These are phyloP conservation scores for Colletotrichum abscissum DNA, from an alignment of 2,329 filamentous ascomycete genomes.

Conservation along the genomic window DNA sequence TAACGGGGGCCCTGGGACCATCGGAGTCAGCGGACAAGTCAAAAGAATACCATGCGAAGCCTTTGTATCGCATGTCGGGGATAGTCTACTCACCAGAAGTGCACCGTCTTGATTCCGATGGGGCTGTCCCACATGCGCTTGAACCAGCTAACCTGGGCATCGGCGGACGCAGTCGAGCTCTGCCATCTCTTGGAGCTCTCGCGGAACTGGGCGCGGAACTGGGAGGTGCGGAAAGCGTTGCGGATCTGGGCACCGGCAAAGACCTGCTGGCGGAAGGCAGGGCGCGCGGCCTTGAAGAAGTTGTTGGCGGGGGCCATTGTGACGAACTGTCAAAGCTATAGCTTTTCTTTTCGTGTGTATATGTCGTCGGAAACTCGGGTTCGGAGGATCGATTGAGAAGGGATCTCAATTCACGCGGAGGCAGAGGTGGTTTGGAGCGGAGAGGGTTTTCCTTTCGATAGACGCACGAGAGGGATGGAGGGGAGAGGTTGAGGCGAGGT, in stretches of 20 bases:
- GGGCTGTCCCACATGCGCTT: slow-evolving; percentile 87
- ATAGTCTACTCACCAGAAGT: slow-evolving; percentile 83
- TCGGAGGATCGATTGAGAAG: background rate
- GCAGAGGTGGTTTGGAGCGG: slow-evolving; percentile 17
- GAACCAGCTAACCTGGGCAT: slow-evolving; percentile 67
- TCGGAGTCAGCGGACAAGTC: background rate
- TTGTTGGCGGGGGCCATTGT: slow-evolving; percentile 59
- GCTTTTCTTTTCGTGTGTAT: background rate
- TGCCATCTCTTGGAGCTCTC: slow-evolving; percentile 71
- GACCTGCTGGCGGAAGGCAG: slow-evolving; percentile 65
- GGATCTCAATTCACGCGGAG: background rate
- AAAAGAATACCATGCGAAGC: background rate
- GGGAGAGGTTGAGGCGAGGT: slow-evolving; percentile 30
- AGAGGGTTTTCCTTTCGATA: slow-evolving; percentile 11
- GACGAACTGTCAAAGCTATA: background rate
- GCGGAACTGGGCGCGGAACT: slow-evolving; percentile 55
- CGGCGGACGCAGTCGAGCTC: slow-evolving; percentile 69
- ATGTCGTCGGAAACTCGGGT: background rate
- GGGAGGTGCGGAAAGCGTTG: slow-evolving; percentile 61
- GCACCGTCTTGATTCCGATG: slow-evolving; percentile 89
- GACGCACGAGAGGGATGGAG: slow-evolving; percentile 8
- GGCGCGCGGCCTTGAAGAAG: slow-evolving; percentile 66
- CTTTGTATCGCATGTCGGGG: background rate
- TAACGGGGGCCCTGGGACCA: slow-evolving; percentile 82
- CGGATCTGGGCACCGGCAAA: slow-evolving; percentile 65